Conservation (phyloP, 257 asterid genomes). For the Primulina tabacum region DNA sequence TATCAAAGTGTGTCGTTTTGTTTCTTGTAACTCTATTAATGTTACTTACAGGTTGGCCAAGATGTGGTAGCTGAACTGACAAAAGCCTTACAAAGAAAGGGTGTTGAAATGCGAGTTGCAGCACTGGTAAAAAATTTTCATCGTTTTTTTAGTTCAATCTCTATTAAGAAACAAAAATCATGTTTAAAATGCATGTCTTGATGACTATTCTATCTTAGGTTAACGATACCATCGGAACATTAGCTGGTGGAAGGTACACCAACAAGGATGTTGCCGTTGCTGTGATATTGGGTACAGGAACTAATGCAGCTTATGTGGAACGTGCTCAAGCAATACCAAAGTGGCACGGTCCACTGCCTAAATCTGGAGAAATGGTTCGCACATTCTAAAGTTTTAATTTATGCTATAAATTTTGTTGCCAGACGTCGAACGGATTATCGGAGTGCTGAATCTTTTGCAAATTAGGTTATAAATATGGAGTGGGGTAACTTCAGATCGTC, state of each 20-base stretch:
- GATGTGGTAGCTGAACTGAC: conserved; percentile 73
- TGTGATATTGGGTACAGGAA: conserved; percentile 88
- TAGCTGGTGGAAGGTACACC: conserved; percentile 79
- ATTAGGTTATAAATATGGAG: conserved; percentile 91
- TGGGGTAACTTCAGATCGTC: conserved; percentile 95
- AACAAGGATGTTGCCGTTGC: conserved; percentile 64
- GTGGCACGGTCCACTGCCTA: conserved; percentile 86
- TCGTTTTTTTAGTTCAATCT: neutral
- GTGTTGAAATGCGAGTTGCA: conserved; percentile 66
- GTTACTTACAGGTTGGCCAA: conserved; percentile 59
- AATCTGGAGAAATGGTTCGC: conserved; percentile 86
- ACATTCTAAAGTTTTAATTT: conserved; percentile 14
- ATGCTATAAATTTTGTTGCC: neutral
- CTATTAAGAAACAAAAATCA: neutral
- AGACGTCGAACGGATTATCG: neutral
- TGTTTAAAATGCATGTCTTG: conserved; percentile 8
- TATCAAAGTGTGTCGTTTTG: neutral
- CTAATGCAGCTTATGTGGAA: conserved; percentile 87
- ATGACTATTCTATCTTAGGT: conserved; percentile 41
- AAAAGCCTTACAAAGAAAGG: conserved; percentile 69
- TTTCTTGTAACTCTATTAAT: neutral
- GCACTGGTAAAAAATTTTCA: conserved; percentile 56
- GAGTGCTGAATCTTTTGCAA: conserved; percentile 15
- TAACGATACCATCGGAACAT: conserved; percentile 85
- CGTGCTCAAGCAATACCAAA: conserved; percentile 92